Conservation (phyloP, 2,329 filamentous ascomycete species). For the Grosmannia clavigera region DNA sequence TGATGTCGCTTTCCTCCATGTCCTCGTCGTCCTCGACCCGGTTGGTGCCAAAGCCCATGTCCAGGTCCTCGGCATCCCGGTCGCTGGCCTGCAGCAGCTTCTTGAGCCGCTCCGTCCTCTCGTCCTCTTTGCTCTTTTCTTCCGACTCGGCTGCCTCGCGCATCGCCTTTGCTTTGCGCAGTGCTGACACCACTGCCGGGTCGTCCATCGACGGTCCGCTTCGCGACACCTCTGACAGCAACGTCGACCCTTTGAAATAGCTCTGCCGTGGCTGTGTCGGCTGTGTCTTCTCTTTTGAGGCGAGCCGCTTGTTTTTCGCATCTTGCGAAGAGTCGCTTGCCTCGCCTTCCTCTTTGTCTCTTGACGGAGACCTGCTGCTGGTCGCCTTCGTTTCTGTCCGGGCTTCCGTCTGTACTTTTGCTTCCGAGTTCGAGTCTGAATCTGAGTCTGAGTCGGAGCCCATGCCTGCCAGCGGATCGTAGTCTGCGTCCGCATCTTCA, state of each 20-base stretch:
- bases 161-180: slow-evolving; percentile 70
- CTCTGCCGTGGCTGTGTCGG: slow-evolving; percentile 35
- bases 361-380: neutral
- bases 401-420: neutral
- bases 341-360: slow-evolving; percentile 6
- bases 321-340: slow-evolving; percentile 4
- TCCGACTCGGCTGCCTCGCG: slow-evolving; percentile 31
- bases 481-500: slow-evolving; percentile 52
- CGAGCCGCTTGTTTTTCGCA: neutral
- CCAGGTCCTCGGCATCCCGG: slow-evolving; percentile 80
- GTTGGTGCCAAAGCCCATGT: slow-evolving; percentile 86
- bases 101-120: slow-evolving; percentile 54
- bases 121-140: slow-evolving; percentile 28
- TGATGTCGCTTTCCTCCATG: slow-evolving; percentile 54
- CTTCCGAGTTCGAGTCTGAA: slow-evolving; percentile 8
- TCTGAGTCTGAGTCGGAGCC: slow-evolving; percentile 27
- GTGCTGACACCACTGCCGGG: slow-evolving; percentile 66
- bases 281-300: slow-evolving; percentile 21
- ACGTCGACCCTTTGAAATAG: slow-evolving; percentile 50
- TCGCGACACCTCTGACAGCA: slow-evolving; percentile 39
- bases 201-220: slow-evolving; percentile 52
- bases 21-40: slow-evolving; percentile 83
- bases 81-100: slow-evolving; percentile 63
- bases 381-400: slow-evolving; percentile 10
- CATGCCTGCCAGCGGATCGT: slow-evolving; percentile 52